A percentile compares a stretch with the other conserved stretches of the same genome.
phyloP scores from a whole-genome alignment of 2,329 filamentous ascomycete species.

The Lizonia empirigonia region DNA sequence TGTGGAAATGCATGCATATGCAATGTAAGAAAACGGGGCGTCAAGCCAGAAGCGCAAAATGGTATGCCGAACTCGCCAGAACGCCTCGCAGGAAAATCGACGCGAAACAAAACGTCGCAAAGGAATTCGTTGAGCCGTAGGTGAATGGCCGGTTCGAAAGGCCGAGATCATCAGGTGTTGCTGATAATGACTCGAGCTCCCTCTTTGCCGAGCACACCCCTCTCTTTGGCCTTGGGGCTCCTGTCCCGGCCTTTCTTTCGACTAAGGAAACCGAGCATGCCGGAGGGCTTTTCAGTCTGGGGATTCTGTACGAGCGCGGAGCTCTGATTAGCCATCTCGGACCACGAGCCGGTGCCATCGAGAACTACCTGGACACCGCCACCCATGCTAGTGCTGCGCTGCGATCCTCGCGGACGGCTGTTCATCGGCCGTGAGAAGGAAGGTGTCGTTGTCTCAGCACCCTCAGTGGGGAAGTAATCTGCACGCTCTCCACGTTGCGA shows the following conservation, averaged over 20 bases:
- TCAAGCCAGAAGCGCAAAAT: conserved; percentile 22
- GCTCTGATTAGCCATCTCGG: conserved; percentile 83
- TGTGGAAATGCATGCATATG: conserved; percentile 23
- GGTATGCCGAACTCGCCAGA: conserved; percentile 31
- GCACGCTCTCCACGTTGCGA: conserved; percentile 44
- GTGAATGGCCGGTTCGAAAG: conserved; percentile 1
- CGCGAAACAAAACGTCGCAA: conserved; percentile 28
- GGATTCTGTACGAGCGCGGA: conserved; percentile 64
- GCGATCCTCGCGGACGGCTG: conserved; percentile 61
- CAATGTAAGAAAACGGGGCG: conserved; percentile 18
- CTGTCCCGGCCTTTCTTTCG: conserved; percentile 88
- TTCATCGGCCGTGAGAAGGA: conserved; percentile 51
- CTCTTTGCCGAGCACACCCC: conserved; percentile 92
- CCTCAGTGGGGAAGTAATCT: conserved; percentile 45
- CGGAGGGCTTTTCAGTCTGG: conserved; percentile 61
- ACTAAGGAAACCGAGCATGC: conserved; percentile 88
- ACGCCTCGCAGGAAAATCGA: conserved; percentile 38
- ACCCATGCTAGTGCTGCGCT: conserved; percentile 74
- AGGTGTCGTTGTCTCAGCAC: conserved; percentile 32
- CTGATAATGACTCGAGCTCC: conserved; percentile 71
- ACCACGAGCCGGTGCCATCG: conserved; percentile 89
- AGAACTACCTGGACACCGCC: conserved; percentile 91
- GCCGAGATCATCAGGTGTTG: conserved; percentile 40
- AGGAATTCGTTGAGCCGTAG: conserved; percentile 38
- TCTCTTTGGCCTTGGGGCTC: conserved; percentile 92